These are phyloP conservation scores for Blastobotrys terrestris DNA, from an alignment of 805 yeast genomes.

Conservation along the genomic window DNA sequence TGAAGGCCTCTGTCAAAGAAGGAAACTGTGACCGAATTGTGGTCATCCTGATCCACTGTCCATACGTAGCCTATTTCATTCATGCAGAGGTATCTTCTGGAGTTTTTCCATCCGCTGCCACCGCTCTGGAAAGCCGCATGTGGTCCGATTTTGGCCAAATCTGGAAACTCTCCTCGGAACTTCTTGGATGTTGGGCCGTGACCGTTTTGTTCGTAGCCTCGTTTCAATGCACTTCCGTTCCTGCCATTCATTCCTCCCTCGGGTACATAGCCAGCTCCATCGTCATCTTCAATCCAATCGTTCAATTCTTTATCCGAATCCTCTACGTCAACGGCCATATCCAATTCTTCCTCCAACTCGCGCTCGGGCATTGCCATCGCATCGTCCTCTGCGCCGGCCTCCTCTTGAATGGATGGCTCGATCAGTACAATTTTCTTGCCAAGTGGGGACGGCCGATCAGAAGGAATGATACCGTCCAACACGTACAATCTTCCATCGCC, in stretches of 20 bases:
- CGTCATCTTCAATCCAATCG: slow-evolving; percentile 60
- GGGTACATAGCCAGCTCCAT: slow-evolving; percentile 43
- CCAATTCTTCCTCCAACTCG: slow-evolving; percentile 21
- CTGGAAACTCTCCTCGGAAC: background rate
- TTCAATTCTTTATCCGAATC: slow-evolving; percentile 40
- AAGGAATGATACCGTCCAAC: slow-evolving; percentile 8
- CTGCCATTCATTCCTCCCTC: slow-evolving; percentile 8
- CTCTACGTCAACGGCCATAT: slow-evolving; percentile 17
- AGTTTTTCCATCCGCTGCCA: slow-evolving; percentile 70
- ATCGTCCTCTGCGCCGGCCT: slow-evolving; percentile 21
- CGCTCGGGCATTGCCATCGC: slow-evolving; percentile 5
- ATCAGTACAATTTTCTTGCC: background rate
- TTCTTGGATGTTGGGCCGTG: background rate
- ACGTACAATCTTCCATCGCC: slow-evolving; percentile 30
- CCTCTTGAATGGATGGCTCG: slow-evolving; percentile 14
- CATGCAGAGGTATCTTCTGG: slow-evolving; percentile 74
- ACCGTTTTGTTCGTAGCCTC: slow-evolving; percentile 12
- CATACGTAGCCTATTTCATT: slow-evolving; percentile 77
- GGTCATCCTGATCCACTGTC: slow-evolving; percentile 57
- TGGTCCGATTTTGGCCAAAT: no score
- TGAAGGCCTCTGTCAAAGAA: slow-evolving; percentile 75
- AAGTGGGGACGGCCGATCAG: background rate
- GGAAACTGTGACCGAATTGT: slow-evolving; percentile 73
- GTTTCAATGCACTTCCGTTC: slow-evolving; percentile 14
- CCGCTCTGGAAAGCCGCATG: slow-evolving; percentile 73